A percentile compares a stretch with the other conserved stretches of the same genome.
These are phyloP conservation scores for Lenwebbia sp. DNA, from an alignment of 345 rosid genomes.

Conservation along the genomic window DNA sequence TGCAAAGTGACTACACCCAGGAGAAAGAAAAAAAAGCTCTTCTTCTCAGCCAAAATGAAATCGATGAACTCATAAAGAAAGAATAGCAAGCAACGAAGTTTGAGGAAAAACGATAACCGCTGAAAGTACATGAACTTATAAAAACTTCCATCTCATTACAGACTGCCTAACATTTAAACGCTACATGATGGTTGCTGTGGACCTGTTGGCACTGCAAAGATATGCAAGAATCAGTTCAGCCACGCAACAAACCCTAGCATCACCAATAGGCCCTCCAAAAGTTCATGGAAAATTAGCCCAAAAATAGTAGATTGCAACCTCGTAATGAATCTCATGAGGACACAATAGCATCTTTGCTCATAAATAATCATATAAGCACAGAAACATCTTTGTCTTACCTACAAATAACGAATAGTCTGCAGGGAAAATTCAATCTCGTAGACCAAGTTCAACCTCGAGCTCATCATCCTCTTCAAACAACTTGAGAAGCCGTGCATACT, in stretches of 20 bases:
- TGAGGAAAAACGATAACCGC: background rate
- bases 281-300: background rate
- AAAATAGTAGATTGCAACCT: background rate
- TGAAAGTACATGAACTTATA: background rate
- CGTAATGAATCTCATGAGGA: background rate
- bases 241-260: background rate
- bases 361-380: background rate
- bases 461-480: constrained; percentile 98
- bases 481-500: constrained; percentile 85
- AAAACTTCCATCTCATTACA: background rate
- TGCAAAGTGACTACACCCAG: background rate
- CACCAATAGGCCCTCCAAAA: background rate
- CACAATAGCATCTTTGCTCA: background rate
- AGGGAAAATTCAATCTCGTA: constrained; percentile 44
- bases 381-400: constrained; percentile 15
- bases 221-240: background rate
- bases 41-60: background rate
- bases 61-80: background rate
- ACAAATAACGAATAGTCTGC: constrained; percentile 2
- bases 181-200: background rate
- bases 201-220: background rate
- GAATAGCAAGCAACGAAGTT: background rate
- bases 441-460: constrained; percentile 95
- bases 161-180: background rate
- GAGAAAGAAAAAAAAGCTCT: background rate